Conservation (phyloP, 495 filamentous ascomycete species). For the Podospora didyma region DNA sequence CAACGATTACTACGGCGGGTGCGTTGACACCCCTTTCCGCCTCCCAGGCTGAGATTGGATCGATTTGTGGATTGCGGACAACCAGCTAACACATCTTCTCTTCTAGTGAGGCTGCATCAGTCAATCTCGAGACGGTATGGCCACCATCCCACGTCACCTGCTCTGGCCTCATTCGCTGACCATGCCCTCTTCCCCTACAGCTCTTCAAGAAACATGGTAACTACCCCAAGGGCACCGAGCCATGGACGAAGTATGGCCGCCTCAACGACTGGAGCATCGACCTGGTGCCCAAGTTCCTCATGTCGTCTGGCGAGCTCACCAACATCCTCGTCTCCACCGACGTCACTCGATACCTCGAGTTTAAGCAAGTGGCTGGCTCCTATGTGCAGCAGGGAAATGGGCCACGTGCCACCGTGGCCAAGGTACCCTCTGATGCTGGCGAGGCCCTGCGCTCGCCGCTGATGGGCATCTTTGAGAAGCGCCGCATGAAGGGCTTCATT, state of each 20-base stretch:
- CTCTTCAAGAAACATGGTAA: constrained; percentile 96
- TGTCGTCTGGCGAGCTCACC: constrained; percentile 97
- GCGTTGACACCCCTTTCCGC: no score
- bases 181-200: constrained; percentile 35
- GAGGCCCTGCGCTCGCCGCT: constrained; percentile 90
- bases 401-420: constrained; percentile 82
- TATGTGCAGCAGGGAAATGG: constrained; percentile 88
- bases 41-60: no score
- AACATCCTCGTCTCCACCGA: constrained; percentile 97
- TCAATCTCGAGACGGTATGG: constrained; percentile 86
- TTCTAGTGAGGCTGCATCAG: constrained; percentile 90
- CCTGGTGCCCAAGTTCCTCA: constrained; percentile 93
- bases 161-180: not conserved
- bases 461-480: constrained; percentile 98
- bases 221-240: constrained; percentile 73
- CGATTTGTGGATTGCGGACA: no score
- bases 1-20: constrained; percentile 99
- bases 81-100: constrained; percentile 32
- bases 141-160: constrained; percentile 6
- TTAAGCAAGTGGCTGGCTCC: constrained; percentile 97
- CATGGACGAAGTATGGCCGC: constrained; percentile 95
- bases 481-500: constrained; percentile 91
- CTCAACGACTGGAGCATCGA: constrained; percentile 99
- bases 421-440: constrained; percentile 89
- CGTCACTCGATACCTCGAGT: constrained; percentile 95